Conservation (phyloP, 495 filamentous ascomycete genomes). For the Xylaria cubensis region DNA sequence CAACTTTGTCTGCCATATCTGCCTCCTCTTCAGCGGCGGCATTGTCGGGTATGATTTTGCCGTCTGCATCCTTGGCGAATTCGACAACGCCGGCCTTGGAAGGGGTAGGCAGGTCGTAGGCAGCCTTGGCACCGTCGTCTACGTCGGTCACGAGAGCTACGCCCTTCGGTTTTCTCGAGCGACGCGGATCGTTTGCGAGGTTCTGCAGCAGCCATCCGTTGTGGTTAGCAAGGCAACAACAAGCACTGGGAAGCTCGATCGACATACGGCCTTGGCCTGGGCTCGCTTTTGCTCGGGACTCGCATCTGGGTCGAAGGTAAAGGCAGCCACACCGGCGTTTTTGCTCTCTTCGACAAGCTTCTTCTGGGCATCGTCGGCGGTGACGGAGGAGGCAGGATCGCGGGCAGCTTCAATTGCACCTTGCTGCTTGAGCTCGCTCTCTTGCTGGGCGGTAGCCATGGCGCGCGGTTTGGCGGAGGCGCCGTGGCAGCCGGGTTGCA, state of each 20-base stretch:
- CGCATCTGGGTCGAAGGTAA: constrained; percentile 87
- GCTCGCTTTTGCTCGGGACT: constrained; percentile 83
- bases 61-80: constrained; percentile 49
- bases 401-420: constrained; percentile 73
- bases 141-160: constrained; percentile 77
- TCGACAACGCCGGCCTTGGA: constrained; percentile 69
- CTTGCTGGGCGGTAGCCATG: constrained; percentile 50
- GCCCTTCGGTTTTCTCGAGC: constrained; percentile 67
- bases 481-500: constrained; percentile 33
- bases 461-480: constrained; percentile 25
- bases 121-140: constrained; percentile 69
- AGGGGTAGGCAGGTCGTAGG: constrained; percentile 80
- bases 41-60: constrained; percentile 52
- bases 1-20: constrained; percentile 70
- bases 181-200: constrained; percentile 65
- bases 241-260: constrained; percentile 6
- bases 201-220: constrained; percentile 37
- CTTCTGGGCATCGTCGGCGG: constrained; percentile 72
- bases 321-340: constrained; percentile 77
- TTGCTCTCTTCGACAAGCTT: constrained; percentile 75
- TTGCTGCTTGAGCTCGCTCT: constrained; percentile 75
- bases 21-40: constrained; percentile 64
- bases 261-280: constrained; percentile 76
- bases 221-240: constrained; percentile 20
- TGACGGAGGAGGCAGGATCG: constrained; percentile 71